Percentiles rank a stretch among this genome's conserved stretches.
Evolutionary conservation across 495 filamentous ascomycete genomes (phyloP).

Genomic region (Aspergillus coremiiformis): DNA sequence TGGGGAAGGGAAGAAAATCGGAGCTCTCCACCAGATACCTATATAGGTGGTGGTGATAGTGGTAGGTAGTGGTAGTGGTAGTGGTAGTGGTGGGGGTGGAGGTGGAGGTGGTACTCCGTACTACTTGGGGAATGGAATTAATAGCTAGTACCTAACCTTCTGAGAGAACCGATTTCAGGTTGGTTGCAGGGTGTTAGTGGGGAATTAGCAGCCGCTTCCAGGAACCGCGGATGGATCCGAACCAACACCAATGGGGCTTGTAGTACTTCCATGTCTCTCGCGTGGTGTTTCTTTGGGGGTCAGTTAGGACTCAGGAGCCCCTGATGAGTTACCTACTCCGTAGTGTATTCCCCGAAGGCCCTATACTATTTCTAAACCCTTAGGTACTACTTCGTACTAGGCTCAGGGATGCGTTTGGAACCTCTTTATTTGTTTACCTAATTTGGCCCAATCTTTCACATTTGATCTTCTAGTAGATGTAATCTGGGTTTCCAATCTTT

Average conservation of each 20-base stretch:
- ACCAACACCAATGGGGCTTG: constrained; percentile 17
- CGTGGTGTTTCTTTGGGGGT: constrained; percentile 9
- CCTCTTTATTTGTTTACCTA: neutral
- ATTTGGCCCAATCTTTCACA: neutral
- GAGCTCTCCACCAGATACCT: neutral
- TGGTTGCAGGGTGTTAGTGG: constrained; percentile 14
- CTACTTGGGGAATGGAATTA: constrained; percentile 14
- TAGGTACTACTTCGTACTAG: too few species aligned
- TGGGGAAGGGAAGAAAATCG: constrained; percentile 4
- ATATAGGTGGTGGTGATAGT: too few species aligned
- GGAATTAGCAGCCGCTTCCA: constrained; percentile 12
- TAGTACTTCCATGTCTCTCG: constrained; percentile 18
- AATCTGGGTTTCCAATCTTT: constrained; percentile 7
- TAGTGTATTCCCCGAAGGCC: neutral
- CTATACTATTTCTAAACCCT: neutral
- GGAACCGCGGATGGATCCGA: constrained; percentile 21
- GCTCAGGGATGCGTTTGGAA: too few species aligned
- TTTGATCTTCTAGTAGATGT: neutral
- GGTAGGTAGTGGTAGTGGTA: too few species aligned
- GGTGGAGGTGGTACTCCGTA: too few species aligned
- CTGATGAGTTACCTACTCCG: constrained; percentile 1
- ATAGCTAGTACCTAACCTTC: constrained; percentile 9
- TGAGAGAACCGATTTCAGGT: constrained; percentile 15
- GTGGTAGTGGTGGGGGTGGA: too few species aligned
- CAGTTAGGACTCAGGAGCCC: too few species aligned